Base-by-base conservation (phyloP, 179 eudicot genomes). In the Dionaea muscipula region DNA sequence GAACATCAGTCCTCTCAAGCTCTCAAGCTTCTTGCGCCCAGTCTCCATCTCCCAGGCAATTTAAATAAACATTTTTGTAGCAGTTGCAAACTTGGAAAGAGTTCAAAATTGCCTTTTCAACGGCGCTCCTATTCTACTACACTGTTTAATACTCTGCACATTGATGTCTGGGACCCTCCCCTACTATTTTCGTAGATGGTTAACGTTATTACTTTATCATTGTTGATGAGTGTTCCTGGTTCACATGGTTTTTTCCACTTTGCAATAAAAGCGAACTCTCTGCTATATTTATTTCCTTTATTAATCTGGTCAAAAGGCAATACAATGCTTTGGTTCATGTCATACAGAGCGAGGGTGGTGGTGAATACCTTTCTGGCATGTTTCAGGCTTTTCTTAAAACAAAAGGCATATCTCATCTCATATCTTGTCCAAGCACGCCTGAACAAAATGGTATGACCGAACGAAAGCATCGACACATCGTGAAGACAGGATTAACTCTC, bases 181-280 rank as follows among this genome's bases (percentile, higher is more conserved):
- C n/a, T n/a, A 25, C 23, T 6, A 4, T 28, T 28, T 45, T 28
- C 11, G 23, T 23, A 12, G 13, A 7, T 26, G 53, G 62, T 20
- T 27, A n/a, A 19, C 4, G 28, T 27, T 58, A 43, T 24, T 58
- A 45, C 33, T 26, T 58, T 13, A 46, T 44, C 22, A 19, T 58
- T 26, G 62, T 45, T 26, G 52, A 58, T 28, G 53, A 58, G 35
- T 28, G 31, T 47, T 16, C 44, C 17, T 5, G 53, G 5, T 18
- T 43, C 23, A 28, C 38, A 24, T 41, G 36, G 51, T 26, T 44
- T 0, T 31, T 27, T 18, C 27, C 27, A 18, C 16, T 51, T 36
- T n/a, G 18, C 26, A 18, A 26, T 9, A 51, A 51, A 28, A 8
- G 16, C 27, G 55, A 51, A 26, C 21, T 38, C 26, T 18, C 16